Evolutionary conservation across 2,329 filamentous ascomycete species (phyloP).

Genomic region (Akanthomyces lecanii): DNA sequence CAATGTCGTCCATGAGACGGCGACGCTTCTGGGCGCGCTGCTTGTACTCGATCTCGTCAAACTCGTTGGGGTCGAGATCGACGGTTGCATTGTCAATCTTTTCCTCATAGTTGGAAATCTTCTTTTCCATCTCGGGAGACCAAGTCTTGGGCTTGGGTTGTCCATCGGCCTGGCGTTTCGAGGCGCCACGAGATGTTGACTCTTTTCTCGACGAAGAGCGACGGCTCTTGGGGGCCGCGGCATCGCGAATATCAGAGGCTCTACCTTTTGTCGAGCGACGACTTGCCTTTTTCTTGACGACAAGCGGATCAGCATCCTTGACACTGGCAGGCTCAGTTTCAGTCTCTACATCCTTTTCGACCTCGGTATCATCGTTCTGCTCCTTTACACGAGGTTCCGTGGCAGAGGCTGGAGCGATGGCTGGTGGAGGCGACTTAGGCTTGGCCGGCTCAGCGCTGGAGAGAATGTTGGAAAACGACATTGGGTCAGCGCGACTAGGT

Average conservation of each 20-base stretch:
- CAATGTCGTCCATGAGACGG: constrained; percentile 59
- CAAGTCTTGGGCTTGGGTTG: constrained; percentile 60
- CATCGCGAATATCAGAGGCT: constrained; percentile 47
- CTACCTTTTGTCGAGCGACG: constrained; percentile 45
- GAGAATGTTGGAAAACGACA: constrained; percentile 95
- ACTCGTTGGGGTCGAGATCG: constrained; percentile 40
- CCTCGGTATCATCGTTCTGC: constrained; percentile 13
- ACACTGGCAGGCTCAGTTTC: constrained; percentile 28
- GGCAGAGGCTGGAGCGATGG: constrained; percentile 27
- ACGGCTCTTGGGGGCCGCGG: constrained; percentile 47
- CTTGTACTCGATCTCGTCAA: constrained; percentile 45
- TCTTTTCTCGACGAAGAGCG: constrained; percentile 49
- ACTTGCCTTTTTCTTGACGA: constrained; percentile 27
- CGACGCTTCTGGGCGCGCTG: constrained; percentile 63
- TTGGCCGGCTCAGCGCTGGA: constrained; percentile 69
- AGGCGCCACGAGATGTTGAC: constrained; percentile 44
- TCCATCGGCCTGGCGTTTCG: constrained; percentile 59
- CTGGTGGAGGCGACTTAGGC: constrained; percentile 44
- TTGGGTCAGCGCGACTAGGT: constrained; percentile 74
- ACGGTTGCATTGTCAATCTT: constrained; percentile 45
- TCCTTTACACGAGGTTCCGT: constrained; percentile 25
- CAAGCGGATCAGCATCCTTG: neutral
- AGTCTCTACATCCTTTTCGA: constrained; percentile 33
- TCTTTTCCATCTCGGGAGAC: constrained; percentile 49
- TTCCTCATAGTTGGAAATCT: constrained; percentile 35